These are phyloP conservation scores for Grosmannia penicillata DNA, from an alignment of 2,329 filamentous ascomycete genomes.

Conservation along the genomic window DNA sequence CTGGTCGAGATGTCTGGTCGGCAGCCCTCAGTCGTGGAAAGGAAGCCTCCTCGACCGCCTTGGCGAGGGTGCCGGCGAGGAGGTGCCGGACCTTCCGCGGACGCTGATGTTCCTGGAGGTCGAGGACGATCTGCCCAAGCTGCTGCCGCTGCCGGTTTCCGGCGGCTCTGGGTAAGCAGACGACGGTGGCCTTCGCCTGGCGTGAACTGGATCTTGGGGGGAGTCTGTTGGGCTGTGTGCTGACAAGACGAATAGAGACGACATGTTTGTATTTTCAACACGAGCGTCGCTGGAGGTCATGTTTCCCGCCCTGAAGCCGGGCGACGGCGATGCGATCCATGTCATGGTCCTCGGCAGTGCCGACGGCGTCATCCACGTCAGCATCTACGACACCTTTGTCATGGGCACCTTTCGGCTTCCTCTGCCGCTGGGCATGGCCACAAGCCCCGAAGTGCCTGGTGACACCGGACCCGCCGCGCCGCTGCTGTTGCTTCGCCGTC, in stretches of 20 bases:
- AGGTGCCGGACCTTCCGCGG: conserved; percentile 45
- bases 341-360: conserved; percentile 62
- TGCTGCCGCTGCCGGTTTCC: conserved; percentile 54
- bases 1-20: conserved; percentile 32
- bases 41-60: conserved; percentile 15
- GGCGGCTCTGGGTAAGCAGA: conserved; percentile 48
- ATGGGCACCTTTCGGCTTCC: conserved; percentile 51
- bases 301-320: conserved; percentile 46
- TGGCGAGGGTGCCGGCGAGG: conserved; percentile 14
- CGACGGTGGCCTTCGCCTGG: too few relatives aligned
- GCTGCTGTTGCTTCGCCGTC: conserved; percentile 24
- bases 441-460: too few relatives aligned
- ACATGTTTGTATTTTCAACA: conserved; percentile 51
- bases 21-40: conserved; percentile 17
- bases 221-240: too few relatives aligned
- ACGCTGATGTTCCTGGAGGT: conserved; percentile 64
- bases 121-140: conserved; percentile 59
- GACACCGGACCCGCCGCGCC: conserved; percentile 4
- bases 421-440: conserved; percentile 13
- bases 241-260: too few relatives aligned
- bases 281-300: conserved; percentile 54
- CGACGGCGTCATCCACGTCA: conserved; percentile 58
- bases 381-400: conserved; percentile 74
- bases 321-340: conserved; percentile 61
- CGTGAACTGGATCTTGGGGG: too few relatives aligned